Evolutionary conservation across 2,329 filamentous ascomycete genomes (phyloP), one percentile per base, ranked within the genome.

Genomic region (Ilyonectria sp.): DNA sequence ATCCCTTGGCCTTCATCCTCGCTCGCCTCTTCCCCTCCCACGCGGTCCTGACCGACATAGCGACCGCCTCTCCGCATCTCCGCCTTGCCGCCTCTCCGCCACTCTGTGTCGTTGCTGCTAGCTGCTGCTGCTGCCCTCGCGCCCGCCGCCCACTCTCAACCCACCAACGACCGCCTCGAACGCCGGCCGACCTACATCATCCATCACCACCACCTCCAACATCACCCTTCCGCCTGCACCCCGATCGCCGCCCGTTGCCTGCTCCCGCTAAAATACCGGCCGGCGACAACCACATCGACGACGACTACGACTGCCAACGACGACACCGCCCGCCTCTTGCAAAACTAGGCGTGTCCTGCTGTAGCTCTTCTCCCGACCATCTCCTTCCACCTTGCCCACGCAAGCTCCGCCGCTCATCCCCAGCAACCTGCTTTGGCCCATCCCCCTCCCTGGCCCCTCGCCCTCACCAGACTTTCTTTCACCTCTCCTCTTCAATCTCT

Each of bases 291-390:
- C n/a, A 44, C 35, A 46, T 58, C 23, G 63, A 72, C 67, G 61
- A 49, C 21, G 23, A 9, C 23, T 17, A 49, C 15, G 47, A 50
- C 49, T 19, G 10, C 31, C 50, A 35, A 35, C 68, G 59, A 72
- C 73, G 70, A 75, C 71, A 66, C 65, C 66, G 67, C 73, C 63
- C 57, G 46, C 63, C 47, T 60, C 52, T 68, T 63, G 65, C 73
- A 71, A 74, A 66, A 72, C 60, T 43, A 67, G 63, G 61, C 68
- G 66, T 71, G 69, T 72, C 59, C 70, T 59, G 68, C 65, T 68
- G 61, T 63, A 71, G 68, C 71, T 72, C 50, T 71, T 58, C 68
- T 64, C 64, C 64, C 68, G 47, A 63, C 56, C 60, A 67, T 69
- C 64, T 58, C 57, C 65, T 60, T 70, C 67, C 68, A 53, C 70